A percentile compares a stretch with the other conserved stretches of the same genome.
Conservation (phyloP, 352 stramenopile species). For the Phytophthora tubulina region DNA sequence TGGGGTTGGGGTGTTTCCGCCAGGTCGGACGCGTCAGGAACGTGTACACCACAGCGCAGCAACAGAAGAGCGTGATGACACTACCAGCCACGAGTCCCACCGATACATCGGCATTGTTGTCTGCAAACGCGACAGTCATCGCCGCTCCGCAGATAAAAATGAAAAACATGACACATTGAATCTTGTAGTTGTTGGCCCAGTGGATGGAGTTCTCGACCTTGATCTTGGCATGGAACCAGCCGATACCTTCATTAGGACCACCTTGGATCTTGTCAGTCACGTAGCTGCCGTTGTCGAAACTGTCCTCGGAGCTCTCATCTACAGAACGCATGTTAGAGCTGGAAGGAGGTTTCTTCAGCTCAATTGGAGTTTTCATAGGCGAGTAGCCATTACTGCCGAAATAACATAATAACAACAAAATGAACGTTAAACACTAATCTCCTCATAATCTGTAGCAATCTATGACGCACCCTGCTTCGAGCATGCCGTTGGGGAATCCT, state of each 20-base stretch:
- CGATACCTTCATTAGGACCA: conserved; percentile 62
- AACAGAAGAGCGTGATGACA: conserved; percentile 83
- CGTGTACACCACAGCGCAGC: conserved; percentile 78
- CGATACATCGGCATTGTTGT: conserved; percentile 62
- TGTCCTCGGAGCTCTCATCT: conserved; percentile 82
- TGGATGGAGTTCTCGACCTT: conserved; percentile 87
- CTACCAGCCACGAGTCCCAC: conserved; percentile 81
- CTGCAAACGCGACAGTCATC: conserved; percentile 67
- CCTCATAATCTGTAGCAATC: background rate
- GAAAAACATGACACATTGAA: conserved; percentile 83
- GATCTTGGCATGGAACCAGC: conserved; percentile 91
- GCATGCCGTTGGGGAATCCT: conserved; percentile 37
- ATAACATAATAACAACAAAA: conserved; percentile 5
- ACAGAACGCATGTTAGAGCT: conserved; percentile 54
- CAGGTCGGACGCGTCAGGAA: conserved; percentile 81
- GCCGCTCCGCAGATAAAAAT: conserved; percentile 67
- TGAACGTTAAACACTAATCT: background rate
- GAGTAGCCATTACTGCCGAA: conserved; percentile 52
- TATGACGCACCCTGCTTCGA: conserved; percentile 41
- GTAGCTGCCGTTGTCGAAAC: conserved; percentile 77
- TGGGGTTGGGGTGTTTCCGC: conserved; percentile 89
- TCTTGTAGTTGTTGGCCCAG: conserved; percentile 92
- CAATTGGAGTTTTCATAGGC: conserved; percentile 63
- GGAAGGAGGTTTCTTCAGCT: conserved; percentile 47
- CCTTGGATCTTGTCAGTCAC: conserved; percentile 69